A percentile compares a stretch with the other conserved stretches of the same genome.
These are phyloP conservation scores for Vachellia collinsii DNA, from an alignment of 306 rosid genomes.

Conservation along the genomic window DNA sequence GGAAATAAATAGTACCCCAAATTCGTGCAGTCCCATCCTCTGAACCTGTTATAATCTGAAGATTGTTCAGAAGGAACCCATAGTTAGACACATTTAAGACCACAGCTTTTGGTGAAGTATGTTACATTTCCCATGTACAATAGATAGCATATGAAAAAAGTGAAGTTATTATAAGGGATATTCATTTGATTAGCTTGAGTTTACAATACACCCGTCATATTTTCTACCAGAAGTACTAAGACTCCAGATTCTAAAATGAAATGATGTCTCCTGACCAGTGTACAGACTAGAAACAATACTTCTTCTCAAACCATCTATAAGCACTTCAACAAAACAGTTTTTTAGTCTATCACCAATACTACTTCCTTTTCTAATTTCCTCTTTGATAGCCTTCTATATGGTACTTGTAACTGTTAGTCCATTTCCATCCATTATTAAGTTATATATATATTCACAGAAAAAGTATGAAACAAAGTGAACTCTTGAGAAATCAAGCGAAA, in stretches of 20 bases:
- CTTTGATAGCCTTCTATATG: conserved; percentile 6
- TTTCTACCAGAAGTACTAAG: conserved; percentile 9
- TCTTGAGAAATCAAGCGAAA: conserved; percentile 7
- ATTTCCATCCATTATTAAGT: background rate
- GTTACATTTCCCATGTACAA: background rate
- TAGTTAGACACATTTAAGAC: conserved; percentile 37
- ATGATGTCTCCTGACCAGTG: background rate
- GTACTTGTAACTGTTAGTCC: background rate
- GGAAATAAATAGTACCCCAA: conserved; percentile 70
- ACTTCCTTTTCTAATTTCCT: conserved; percentile 6
- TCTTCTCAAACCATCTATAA: background rate
- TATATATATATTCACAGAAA: background rate
- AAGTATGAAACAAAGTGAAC: background rate
- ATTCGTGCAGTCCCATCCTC: conserved; percentile 90
- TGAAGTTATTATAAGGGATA: background rate
- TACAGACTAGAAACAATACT: conserved; percentile 17
- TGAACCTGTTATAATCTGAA: conserved; percentile 91
- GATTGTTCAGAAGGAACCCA: conserved; percentile 33
- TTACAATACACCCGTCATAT: conserved; percentile 19
- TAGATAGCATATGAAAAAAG: background rate
- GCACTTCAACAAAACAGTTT: background rate
- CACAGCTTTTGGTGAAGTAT: background rate
- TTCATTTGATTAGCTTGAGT: background rate
- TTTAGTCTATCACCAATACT: background rate
- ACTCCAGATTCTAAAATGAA: conserved; percentile 24